These are phyloP conservation scores for Hypoxylon perforatum DNA, from an alignment of 495 filamentous ascomycete species.

Conservation along the genomic window DNA sequence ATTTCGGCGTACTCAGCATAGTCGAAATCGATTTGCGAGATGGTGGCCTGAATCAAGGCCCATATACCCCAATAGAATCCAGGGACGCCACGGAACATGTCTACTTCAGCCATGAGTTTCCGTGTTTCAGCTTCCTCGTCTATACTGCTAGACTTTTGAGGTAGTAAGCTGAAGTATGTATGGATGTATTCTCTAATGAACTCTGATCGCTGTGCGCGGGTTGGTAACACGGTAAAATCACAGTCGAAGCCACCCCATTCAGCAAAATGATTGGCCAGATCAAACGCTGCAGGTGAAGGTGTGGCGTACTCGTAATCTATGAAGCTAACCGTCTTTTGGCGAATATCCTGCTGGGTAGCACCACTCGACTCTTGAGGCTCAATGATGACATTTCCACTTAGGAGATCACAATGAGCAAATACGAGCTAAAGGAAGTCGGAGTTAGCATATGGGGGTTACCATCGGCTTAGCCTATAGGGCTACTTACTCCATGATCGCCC, in stretches of 20 bases:
- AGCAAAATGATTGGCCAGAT: slow-evolving; percentile 98
- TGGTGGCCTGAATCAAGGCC: slow-evolving; percentile 95
- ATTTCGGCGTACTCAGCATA: slow-evolving; percentile 92
- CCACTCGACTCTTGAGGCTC: slow-evolving; percentile 43
- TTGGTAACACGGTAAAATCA: slow-evolving; percentile 86
- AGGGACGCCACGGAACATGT: slow-evolving; percentile 87
- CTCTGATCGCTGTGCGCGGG: slow-evolving; percentile 76
- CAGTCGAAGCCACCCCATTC: slow-evolving; percentile 99
- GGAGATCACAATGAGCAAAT: slow-evolving; percentile 94
- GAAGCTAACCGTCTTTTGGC: slow-evolving; percentile 73
- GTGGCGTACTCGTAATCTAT: slow-evolving; percentile 99
- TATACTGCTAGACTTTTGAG: slow-evolving; percentile 53
- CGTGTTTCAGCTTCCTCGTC: slow-evolving; percentile 68
- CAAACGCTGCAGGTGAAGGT: slow-evolving; percentile 95
- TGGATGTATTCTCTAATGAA: slow-evolving; percentile 86
- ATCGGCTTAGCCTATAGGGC: background rate
- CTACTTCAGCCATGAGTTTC: slow-evolving; percentile 79
- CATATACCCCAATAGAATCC: slow-evolving; percentile 94
- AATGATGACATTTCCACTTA: slow-evolving; percentile 95
- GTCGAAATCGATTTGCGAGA: slow-evolving; percentile 97
- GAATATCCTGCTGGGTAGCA: slow-evolving; percentile 32
- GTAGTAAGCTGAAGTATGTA: slow-evolving; percentile 63
- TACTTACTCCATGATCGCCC: slow-evolving; percentile 75
- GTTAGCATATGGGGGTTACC: slow-evolving; percentile 35
- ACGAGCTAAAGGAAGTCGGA: slow-evolving; percentile 67